Percentiles rank a stretch among this genome's conserved stretches.
These are phyloP conservation scores for Hanseniaspora osmophila DNA, from an alignment of 805 yeast genomes.

Conservation along the genomic window DNA sequence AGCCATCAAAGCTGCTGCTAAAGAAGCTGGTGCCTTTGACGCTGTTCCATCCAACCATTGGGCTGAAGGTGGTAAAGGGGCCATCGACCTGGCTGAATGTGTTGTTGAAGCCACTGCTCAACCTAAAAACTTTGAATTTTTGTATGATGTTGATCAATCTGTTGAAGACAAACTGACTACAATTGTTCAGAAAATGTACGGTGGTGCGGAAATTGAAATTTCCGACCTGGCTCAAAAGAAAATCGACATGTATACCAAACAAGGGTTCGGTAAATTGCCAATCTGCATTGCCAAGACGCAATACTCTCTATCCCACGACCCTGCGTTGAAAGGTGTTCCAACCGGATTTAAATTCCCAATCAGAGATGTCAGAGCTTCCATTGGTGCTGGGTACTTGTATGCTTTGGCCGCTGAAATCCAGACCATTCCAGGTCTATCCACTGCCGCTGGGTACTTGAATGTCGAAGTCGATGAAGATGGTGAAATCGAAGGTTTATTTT, in stretches of 20 bases:
- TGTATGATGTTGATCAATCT: conserved; percentile 56
- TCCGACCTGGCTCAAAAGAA: conserved; percentile 69
- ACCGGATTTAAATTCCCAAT: conserved; percentile 87
- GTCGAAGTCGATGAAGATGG: conserved; percentile 86
- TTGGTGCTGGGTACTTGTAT: conserved; percentile 93
- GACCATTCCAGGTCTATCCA: conserved; percentile 95
- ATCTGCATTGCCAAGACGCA: conserved; percentile 96
- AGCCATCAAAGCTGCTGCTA: conserved; percentile 64
- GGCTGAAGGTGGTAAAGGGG: conserved; percentile 92
- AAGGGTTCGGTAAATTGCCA: conserved; percentile 84
- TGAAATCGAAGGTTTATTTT: conserved; percentile 85
- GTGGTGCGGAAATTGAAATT: conserved; percentile 74
- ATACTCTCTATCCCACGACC: conserved; percentile 89
- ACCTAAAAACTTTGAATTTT: conserved; percentile 38
- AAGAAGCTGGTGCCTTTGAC: conserved; percentile 83
- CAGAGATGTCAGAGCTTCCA: conserved; percentile 83
- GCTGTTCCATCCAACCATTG: conserved; percentile 88
- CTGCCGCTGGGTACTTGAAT: conserved; percentile 92
- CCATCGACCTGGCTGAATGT: conserved; percentile 68
- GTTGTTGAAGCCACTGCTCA: conserved; percentile 56
- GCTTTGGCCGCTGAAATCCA: conserved; percentile 94
- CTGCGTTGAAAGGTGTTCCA: conserved; percentile 87
- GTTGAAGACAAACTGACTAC: conserved; percentile 69
- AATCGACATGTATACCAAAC: conserved; percentile 66
- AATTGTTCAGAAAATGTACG: conserved; percentile 84